Base-by-base conservation (phyloP, 495 filamentous ascomycete species). In the Talaromyces thailandensis region DNA sequence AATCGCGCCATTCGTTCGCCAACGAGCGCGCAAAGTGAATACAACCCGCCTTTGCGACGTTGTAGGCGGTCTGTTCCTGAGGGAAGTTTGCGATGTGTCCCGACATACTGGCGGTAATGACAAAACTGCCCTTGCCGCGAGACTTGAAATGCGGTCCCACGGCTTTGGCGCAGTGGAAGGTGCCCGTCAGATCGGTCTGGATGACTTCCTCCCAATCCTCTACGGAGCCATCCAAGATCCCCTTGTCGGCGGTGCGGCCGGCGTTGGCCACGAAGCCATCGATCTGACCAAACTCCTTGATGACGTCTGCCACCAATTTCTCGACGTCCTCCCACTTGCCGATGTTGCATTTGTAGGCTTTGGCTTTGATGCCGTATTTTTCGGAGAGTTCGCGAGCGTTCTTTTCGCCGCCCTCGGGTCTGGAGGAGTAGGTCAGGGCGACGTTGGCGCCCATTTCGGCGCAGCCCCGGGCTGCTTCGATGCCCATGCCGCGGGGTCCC, bases 1-100 rank as follows among this genome's bases (percentile, higher is more conserved):
- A 92, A 69, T 87, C 87, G 59, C 88, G 77, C 88, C 88, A 91
- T 70, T 90, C 88, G 71, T 88, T 88, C 53, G 88, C 88, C 60
- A 91, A 73, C 56, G 83, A 88, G 4, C 73, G 68, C 9, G 80
- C 81, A 70, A 84, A 70, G 66, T 83, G 81, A 62, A 83, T 77
- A 37, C 68, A 79, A 24, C 75, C 79, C 4, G 88, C 87, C 77
- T 92, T 92, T 65, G 88, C 86, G 29, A 87, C 86, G 69, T 92
- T 92, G 79, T 92, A 92, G n/a, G 80, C 83, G 12, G 87, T 89
- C 73, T 92, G 88, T 70, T 90, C 86, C 71, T 90, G 88, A 2
- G 88, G 88, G 75, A 79, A 89, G 72, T 92, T 92, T 74, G 83
- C 88, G 62, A 91, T 86, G 73, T 88, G 87, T 14, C 88, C 88